phyloP scores from a whole-genome alignment of 495 filamentous ascomycete species.

The Lentithecium fluviatile region DNA sequence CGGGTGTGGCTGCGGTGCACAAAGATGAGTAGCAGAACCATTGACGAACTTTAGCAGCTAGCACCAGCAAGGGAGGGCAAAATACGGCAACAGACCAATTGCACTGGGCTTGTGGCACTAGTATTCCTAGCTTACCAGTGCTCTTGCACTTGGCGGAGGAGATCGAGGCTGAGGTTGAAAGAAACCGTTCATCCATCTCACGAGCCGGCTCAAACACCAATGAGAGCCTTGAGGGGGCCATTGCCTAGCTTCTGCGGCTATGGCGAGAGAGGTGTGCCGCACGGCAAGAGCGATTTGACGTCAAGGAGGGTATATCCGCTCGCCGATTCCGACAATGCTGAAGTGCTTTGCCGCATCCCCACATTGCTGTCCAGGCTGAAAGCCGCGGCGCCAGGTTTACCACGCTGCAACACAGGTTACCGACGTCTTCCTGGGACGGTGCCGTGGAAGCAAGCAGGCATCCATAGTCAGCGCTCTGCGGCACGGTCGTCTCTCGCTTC shows the following conservation, averaged over 20 bases:
- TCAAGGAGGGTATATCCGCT: slow-evolving; percentile 7
- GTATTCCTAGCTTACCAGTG: no score
- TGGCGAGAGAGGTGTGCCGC: slow-evolving; percentile 1
- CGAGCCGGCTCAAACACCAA: not conserved
- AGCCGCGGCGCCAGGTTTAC: not conserved
- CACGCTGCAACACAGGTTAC: no score
- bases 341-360: slow-evolving; percentile 13
- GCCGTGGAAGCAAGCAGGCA: slow-evolving; percentile 12
- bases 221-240: slow-evolving; percentile 3
- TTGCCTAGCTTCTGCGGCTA: slow-evolving; percentile 9
- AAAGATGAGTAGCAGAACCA: no score
- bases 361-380: not conserved
- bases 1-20: slow-evolving; percentile 16
- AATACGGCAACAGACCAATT: no score
- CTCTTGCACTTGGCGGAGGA: no score
- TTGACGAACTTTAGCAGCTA: no score
- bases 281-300: slow-evolving; percentile 12
- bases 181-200: not conserved
- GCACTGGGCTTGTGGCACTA: no score
- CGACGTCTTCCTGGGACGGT: not conserved
- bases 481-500: not conserved
- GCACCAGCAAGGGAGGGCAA: no score
- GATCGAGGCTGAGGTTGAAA: no score
- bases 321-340: slow-evolving; percentile 5
- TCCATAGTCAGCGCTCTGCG: not conserved